Percentiles rank a stretch among this genome's conserved stretches.
Conservation (phyloP, 345 rosid species). For the Mallotus nudiflorus region DNA sequence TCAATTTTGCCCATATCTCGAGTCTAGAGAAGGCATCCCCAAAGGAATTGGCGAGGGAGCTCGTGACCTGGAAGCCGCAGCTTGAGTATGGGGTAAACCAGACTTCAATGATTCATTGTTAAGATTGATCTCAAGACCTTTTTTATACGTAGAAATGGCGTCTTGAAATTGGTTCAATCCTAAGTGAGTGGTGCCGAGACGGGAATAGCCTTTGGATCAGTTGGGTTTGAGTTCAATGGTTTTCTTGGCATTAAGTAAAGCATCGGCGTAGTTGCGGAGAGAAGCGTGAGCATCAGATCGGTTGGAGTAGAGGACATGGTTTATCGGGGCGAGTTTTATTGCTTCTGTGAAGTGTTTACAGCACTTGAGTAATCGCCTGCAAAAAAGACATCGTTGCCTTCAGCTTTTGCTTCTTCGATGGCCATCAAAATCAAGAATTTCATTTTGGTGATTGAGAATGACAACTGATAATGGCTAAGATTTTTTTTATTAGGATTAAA, state of each 20-base stretch:
- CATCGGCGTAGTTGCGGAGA: slow-evolving; percentile 60
- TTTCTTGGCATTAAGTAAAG: slow-evolving; percentile 77
- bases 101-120: slow-evolving; percentile 76
- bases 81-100: slow-evolving; percentile 70
- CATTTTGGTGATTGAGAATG: too few species aligned
- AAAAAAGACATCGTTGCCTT: slow-evolving; percentile 94
- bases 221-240: slow-evolving; percentile 90
- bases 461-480: too few species aligned
- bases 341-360: slow-evolving; percentile 81
- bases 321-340: slow-evolving; percentile 64
- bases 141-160: slow-evolving; percentile 64
- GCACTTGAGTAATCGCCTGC: slow-evolving; percentile 77
- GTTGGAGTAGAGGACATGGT: slow-evolving; percentile 97
- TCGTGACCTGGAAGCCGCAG: slow-evolving; percentile 54
- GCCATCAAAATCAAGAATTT: too few species aligned
- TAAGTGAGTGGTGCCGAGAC: slow-evolving; percentile 86
- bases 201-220: slow-evolving; percentile 94
- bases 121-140: slow-evolving; percentile 85
- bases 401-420: slow-evolving; percentile 43
- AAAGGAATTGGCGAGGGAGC: slow-evolving; percentile 55
- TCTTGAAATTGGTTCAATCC: slow-evolving; percentile 60
- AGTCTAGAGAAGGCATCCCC: slow-evolving; percentile 81
- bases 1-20: slow-evolving; percentile 97
- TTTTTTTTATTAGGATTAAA: too few species aligned
- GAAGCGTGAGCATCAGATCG: slow-evolving; percentile 95